A percentile compares a stretch with the other conserved stretches of the same genome.
Conservation (phyloP, 116 monocot species). For the Zostera marina region DNA sequence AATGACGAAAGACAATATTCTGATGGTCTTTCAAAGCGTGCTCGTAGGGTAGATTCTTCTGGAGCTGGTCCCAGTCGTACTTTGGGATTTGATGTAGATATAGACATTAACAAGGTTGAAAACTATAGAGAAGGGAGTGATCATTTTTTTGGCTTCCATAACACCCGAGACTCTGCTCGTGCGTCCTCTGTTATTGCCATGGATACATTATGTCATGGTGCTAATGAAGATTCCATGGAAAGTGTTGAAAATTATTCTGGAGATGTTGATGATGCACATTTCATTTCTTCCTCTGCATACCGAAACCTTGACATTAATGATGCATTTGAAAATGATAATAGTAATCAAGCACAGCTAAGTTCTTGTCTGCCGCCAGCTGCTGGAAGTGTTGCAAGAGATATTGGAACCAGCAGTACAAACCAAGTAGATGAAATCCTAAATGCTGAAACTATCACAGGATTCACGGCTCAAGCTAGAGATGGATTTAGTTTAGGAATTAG, state of each 20-base stretch:
- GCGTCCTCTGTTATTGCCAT: constrained; percentile 93
- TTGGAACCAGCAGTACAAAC: constrained; percentile 80
- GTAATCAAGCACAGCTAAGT: constrained; percentile 87
- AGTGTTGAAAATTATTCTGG: constrained; percentile 94
- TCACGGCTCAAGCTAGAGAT: constrained; percentile 63
- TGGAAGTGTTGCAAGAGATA: constrained; percentile 59
- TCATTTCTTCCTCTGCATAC: constrained; percentile 25
- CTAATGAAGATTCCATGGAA: constrained; percentile 83
- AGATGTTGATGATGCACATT: constrained; percentile 44
- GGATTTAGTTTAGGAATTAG: constrained; percentile 80
- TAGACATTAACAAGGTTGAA: constrained; percentile 34
- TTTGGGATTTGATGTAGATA: constrained; percentile 53
- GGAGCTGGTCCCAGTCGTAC: constrained; percentile 83
- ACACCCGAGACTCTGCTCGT: constrained; percentile 59
- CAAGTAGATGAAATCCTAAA: constrained; percentile 78
- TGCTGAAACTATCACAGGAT: constrained; percentile 67
- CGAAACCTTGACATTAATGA: constrained; percentile 55
- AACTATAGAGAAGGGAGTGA: constrained; percentile 45
- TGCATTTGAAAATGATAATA: constrained; percentile 42
- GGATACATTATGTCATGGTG: constrained; percentile 50
- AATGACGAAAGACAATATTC: constrained; percentile 64
- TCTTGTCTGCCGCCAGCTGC: constrained; percentile 43
- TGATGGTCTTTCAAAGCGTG: constrained; percentile 44
- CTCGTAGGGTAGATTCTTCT: constrained; percentile 46
- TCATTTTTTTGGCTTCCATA: constrained; percentile 20